Conservation (phyloP, 2,329 filamentous ascomycete species). For the Diplocarpon mali region DNA sequence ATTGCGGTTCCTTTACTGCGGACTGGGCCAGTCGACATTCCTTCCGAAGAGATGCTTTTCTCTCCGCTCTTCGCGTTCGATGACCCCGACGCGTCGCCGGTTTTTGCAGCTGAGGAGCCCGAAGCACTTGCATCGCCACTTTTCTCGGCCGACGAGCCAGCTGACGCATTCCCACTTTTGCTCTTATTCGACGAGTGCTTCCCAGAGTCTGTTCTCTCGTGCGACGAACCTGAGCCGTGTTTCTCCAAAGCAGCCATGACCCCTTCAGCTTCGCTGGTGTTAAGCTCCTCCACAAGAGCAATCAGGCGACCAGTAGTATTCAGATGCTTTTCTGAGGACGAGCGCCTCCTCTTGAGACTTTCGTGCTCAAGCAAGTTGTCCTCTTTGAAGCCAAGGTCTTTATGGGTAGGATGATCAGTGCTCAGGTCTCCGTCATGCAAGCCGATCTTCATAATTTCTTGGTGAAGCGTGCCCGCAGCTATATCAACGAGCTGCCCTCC, state of each 20-base stretch:
- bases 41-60: constrained; percentile 15
- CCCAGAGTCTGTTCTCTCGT: background rate
- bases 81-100: background rate
- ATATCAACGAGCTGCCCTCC: constrained; percentile 6
- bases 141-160: background rate
- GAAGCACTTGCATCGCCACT: background rate
- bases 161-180: background rate
- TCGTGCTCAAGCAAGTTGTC: background rate
- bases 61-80: constrained; percentile 8
- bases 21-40: constrained; percentile 5
- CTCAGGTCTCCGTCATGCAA: constrained; percentile 10
- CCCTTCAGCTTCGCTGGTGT: constrained; percentile 11
- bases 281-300: constrained; percentile 7
- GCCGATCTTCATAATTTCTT: constrained; percentile 15
- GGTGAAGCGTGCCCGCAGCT: constrained; percentile 2
- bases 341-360: background rate
- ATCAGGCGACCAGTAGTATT: constrained; percentile 8
- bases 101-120: constrained; percentile 5
- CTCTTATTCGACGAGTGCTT: background rate
- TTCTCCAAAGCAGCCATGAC: constrained; percentile 6
- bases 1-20: background rate
- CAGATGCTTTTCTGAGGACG: background rate
- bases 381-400: background rate
- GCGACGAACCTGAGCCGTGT: constrained; percentile 1
- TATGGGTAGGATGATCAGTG: background rate